Conservation (phyloP, 495 filamentous ascomycete species). For the Extremus antarcticus region DNA sequence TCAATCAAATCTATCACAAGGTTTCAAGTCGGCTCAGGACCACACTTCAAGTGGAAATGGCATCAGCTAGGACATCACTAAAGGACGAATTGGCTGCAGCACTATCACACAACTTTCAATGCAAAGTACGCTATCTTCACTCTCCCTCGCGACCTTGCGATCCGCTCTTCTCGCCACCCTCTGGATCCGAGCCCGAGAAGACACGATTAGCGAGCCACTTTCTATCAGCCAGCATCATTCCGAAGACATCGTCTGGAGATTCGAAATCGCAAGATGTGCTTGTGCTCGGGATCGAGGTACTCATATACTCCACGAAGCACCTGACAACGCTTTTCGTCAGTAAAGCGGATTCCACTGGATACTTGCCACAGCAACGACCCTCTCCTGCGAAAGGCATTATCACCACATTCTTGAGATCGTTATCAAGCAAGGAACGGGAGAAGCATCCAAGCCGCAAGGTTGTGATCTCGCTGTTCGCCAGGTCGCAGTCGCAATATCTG, state of each 20-base stretch:
- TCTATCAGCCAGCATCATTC: conserved; percentile 53
- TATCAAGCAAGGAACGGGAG: conserved; percentile 51
- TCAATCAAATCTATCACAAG: too few species aligned
- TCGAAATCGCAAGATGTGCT: conserved; percentile 32
- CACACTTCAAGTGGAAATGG: background rate
- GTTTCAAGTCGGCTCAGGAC: too few species aligned
- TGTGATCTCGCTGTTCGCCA: conserved; percentile 83
- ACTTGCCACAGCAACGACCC: conserved; percentile 51
- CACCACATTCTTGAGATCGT: conserved; percentile 61
- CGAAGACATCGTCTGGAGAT: conserved; percentile 32
- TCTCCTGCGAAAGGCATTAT: conserved; percentile 65
- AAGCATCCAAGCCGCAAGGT: conserved; percentile 53
- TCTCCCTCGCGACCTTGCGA: conserved; percentile 64
- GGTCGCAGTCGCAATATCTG: conserved; percentile 86
- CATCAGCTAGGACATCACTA: background rate
- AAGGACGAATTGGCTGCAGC: conserved; percentile 47
- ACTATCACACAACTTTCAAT: conserved; percentile 57
- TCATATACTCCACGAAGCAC: conserved; percentile 61
- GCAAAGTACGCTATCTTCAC: conserved; percentile 77
- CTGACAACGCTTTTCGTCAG: conserved; percentile 85
- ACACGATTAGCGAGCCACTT: conserved; percentile 89
- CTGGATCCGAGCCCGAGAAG: conserved; percentile 51
- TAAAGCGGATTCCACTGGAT: conserved; percentile 94
- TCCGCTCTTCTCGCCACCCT: conserved; percentile 69
- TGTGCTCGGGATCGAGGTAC: conserved; percentile 58